phyloP scores from a whole-genome alignment of 176 grass and related monocot genomes.

The Bromus sterilis region DNA sequence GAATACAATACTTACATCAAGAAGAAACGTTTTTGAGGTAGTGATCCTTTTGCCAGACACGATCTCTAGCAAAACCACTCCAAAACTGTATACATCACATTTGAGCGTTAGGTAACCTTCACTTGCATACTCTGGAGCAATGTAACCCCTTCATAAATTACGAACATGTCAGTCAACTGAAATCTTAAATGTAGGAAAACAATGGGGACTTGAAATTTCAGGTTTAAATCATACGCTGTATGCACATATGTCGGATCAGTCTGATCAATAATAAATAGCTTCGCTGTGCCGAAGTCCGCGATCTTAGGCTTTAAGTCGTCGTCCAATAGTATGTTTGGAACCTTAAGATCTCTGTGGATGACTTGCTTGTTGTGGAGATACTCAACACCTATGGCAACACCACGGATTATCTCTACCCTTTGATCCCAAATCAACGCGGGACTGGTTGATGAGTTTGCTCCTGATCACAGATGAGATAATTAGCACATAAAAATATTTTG shows the following conservation, averaged over 20 bases:
- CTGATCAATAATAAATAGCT: not conserved
- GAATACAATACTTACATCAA: not conserved
- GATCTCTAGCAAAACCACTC: not conserved
- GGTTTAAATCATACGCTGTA: too few species aligned
- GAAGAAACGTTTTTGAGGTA: not conserved
- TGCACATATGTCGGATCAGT: not conserved
- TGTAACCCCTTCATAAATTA: not conserved
- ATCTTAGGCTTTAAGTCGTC: not conserved
- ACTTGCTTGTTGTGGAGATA: not conserved
- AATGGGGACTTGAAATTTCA: too few species aligned
- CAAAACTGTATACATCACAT: not conserved
- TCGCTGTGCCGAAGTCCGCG: not conserved
- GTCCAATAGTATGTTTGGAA: not conserved
- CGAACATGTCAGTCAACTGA: not conserved
- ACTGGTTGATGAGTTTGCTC: not conserved
- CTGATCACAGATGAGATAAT: too few species aligned
- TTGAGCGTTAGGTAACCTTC: not conserved
- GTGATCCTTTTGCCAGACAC: not conserved
- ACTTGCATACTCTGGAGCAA: not conserved
- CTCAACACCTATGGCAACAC: not conserved
- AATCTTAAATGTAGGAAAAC: not conserved
- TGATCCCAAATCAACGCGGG: not conserved
- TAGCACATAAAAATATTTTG: too few species aligned
- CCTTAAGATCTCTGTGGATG: conserved; percentile 2
- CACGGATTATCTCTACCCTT: not conserved